Conservation (phyloP, 768 basidiomycete species). For the Coprinopsis strossmayeri region DNA sequence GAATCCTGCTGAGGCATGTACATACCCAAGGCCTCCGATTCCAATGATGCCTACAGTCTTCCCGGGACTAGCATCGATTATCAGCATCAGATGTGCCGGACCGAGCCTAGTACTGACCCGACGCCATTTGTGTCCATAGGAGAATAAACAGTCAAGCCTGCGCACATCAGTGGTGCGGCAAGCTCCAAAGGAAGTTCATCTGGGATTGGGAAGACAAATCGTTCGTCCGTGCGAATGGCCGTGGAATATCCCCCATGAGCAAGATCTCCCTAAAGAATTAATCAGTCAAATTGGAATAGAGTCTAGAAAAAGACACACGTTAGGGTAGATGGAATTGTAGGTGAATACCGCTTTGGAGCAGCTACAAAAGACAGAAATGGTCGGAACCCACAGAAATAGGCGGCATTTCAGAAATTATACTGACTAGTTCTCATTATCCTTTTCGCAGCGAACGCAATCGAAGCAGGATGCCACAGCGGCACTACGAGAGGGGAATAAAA, state of each 20-base stretch:
- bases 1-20: no score
- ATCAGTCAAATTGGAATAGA: neutral
- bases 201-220: conserved; percentile 57
- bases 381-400: neutral
- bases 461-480: conserved; percentile 42
- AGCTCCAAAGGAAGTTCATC: conserved; percentile 41
- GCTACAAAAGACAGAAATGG: conserved; percentile 13
- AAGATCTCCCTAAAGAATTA: conserved; percentile 21
- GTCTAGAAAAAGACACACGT: conserved; percentile 16
- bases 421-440: conserved; percentile 51
- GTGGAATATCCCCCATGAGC: conserved; percentile 44
- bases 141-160: conserved; percentile 57
- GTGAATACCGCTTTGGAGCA: conserved; percentile 37
- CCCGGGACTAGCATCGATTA: conserved; percentile 37
- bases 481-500: conserved; percentile 42
- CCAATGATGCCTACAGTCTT: conserved; percentile 63
- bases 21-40: conserved; percentile 51
- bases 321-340: conserved; percentile 36
- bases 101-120: conserved; percentile 16
- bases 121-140: conserved; percentile 48
- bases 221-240: conserved; percentile 38
- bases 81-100: neutral
- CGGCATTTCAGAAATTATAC: conserved; percentile 1
- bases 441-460: conserved; percentile 40
- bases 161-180: conserved; percentile 62